These are phyloP conservation scores for Pistacia atlantica DNA, from an alignment of 345 rosid species.

Conservation along the genomic window DNA sequence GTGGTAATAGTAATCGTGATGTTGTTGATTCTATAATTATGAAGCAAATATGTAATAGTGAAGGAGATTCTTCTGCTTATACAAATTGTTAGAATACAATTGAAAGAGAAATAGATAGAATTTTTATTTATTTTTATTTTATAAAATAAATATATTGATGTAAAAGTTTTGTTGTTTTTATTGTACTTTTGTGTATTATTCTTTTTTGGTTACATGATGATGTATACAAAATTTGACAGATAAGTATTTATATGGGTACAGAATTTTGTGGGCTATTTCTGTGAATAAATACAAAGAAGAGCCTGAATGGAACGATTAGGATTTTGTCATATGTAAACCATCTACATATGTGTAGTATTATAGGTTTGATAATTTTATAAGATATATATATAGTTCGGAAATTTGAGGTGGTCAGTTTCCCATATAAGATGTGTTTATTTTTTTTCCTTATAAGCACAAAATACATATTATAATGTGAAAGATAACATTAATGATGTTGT, in stretches of 20 bases:
- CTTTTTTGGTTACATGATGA: background rate
- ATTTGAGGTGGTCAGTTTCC: too few species aligned
- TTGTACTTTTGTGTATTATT: background rate
- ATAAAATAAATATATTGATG: background rate
- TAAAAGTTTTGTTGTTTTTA: background rate
- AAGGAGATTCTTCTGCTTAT: conserved; percentile 63
- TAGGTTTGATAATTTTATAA: too few species aligned
- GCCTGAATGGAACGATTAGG: background rate
- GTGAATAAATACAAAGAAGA: background rate
- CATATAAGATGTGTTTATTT: too few species aligned
- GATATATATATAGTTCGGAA: too few species aligned
- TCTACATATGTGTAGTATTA: too few species aligned
- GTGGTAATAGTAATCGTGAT: conserved; percentile 37
- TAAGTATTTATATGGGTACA: background rate
- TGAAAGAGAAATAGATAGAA: background rate
- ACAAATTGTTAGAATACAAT: conserved; percentile 50
- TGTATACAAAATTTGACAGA: background rate
- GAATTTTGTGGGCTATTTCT: background rate
- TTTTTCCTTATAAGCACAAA: too few species aligned
- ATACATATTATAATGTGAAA: too few species aligned
- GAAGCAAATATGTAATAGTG: conserved; percentile 67
- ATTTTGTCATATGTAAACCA: background rate
- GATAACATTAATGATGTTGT: too few species aligned
- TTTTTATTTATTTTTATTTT: conserved; percentile 12
- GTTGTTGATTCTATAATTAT: conserved; percentile 38